Evolutionary conservation across 129 eudicot genomes (phyloP).

Genomic region (Artemisia annua): DNA sequence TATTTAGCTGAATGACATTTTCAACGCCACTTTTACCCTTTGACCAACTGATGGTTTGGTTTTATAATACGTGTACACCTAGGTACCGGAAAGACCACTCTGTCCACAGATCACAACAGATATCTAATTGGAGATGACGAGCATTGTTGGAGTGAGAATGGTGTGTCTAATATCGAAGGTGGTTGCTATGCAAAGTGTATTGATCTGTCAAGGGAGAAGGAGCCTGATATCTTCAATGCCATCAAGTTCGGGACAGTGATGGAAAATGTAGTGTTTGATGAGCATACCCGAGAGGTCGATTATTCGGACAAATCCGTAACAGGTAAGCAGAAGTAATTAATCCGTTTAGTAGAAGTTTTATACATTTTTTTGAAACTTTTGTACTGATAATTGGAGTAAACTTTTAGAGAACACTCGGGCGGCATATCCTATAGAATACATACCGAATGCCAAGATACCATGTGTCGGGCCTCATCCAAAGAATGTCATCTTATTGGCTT

Average conservation of each 20-base stretch:
- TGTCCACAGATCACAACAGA: conserved; percentile 96
- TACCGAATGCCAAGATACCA: conserved; percentile 88
- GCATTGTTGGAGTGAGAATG: conserved; percentile 94
- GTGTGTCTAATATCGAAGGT: conserved; percentile 95
- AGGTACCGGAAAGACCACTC: conserved; percentile 97
- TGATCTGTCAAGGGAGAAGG: conserved; percentile 87
- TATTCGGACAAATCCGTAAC: conserved; percentile 81
- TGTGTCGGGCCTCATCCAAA: conserved; percentile 95
- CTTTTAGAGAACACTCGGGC: conserved; percentile 81
- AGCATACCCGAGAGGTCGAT: conserved; percentile 83
- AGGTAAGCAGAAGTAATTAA: conserved; percentile 2
- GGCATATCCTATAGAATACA: conserved; percentile 90
- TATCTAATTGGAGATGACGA: conserved; percentile 92
- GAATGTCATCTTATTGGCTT: conserved; percentile 87
- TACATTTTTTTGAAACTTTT: no score
- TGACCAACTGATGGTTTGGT: neutral
- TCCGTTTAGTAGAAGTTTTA: no score
- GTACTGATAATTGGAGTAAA: no score
- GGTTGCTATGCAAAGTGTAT: conserved; percentile 99
- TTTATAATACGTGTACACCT: neutral
- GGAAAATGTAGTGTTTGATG: conserved; percentile 93
- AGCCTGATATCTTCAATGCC: conserved; percentile 98
- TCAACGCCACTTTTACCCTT: no score
- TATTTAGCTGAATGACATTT: no score
- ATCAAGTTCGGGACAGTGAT: conserved; percentile 96